Base-by-base conservation (phyloP, 2,329 filamentous ascomycete species). In the Alternaria sp. region DNA sequence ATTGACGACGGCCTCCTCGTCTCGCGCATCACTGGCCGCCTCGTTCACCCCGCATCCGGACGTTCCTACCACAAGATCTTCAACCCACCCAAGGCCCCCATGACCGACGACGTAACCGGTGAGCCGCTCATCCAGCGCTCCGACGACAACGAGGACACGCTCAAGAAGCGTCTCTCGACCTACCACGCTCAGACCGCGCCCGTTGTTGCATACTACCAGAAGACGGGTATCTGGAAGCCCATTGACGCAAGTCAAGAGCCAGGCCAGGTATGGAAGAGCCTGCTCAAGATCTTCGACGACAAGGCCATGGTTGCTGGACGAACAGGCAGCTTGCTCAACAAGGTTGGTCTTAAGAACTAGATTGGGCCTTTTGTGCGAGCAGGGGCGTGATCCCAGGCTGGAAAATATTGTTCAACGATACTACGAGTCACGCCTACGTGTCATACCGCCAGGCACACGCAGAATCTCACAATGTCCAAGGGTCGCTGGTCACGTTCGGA, bases 31-130 rank as follows among this genome's bases (percentile, higher is more conserved):
- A 99, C 95, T 63, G 95, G 95, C 75, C 94, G 95, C 76, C 86
- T 99, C 64, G 86, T 99, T 73, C 95, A 99, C 86, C 94, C 94
- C 60, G 94, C 94, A 54, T 97, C 94, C 58, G 95, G 95, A 69
- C 93, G 95, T 77, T 93, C 92, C 71, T 99, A 99, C 86, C 95
- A 99, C 89, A 95, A 91, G 83, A 91, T 95, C 81, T 99, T 99
- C 90, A 98, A 97, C 88, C 95, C 95, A 53, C 95, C 95, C 75
- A 97, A 97, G 89, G 83, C 89, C 74, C 76, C 87, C 68, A 98
- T 98, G 95, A 97, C 89, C 79, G 95, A 99, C 82, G 95, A 99
- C 81, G 82, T 97, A 70, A 98, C 95, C 20, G 95, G 95, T 81
- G 95, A 99, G 86, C 94, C 94, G 50, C 86, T 99, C 71, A 91